These are phyloP conservation scores for Hymenoscyphus fraxineus DNA, from an alignment of 2,329 filamentous ascomycete genomes.

Conservation along the genomic window DNA sequence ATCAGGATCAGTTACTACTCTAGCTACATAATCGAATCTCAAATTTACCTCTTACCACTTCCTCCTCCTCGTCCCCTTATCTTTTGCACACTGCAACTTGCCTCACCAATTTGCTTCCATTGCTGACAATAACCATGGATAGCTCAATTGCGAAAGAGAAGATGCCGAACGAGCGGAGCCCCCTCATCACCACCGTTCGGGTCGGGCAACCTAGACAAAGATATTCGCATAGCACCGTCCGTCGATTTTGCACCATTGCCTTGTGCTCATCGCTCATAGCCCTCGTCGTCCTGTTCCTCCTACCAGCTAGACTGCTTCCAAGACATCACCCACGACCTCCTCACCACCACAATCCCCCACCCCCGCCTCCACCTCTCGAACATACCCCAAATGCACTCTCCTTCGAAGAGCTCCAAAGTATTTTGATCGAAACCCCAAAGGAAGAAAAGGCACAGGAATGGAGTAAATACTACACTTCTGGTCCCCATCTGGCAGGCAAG, in stretches of 20 bases:
- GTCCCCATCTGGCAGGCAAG: constrained; percentile 71
- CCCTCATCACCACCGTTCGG: constrained; percentile 61
- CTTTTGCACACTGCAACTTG: not conserved
- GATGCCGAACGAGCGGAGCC: constrained; percentile 50
- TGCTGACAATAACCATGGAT: constrained; percentile 14
- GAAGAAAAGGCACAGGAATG: constrained; percentile 60
- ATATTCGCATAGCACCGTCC: constrained; percentile 57
- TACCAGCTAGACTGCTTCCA: constrained; percentile 44
- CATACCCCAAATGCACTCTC: constrained; percentile 30
- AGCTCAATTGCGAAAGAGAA: constrained; percentile 26
- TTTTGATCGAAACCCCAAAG: constrained; percentile 57
- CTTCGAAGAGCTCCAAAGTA: constrained; percentile 51
- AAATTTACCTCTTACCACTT: not conserved
- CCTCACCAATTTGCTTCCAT: not conserved
- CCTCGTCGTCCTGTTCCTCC: constrained; percentile 39
- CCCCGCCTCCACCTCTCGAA: constrained; percentile 12
- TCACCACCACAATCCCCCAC: constrained; percentile 30
- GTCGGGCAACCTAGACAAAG: constrained; percentile 50
- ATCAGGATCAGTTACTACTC: not conserved
- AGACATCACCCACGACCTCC: constrained; percentile 35
- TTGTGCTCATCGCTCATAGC: constrained; percentile 51
- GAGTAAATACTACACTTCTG: constrained; percentile 74
- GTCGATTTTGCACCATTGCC: constrained; percentile 63
- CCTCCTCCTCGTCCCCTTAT: not conserved
- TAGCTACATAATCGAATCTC: not conserved